Base-by-base conservation (phyloP, 73 alveolate genomes). In the Durusdinium trenchii region DNA sequence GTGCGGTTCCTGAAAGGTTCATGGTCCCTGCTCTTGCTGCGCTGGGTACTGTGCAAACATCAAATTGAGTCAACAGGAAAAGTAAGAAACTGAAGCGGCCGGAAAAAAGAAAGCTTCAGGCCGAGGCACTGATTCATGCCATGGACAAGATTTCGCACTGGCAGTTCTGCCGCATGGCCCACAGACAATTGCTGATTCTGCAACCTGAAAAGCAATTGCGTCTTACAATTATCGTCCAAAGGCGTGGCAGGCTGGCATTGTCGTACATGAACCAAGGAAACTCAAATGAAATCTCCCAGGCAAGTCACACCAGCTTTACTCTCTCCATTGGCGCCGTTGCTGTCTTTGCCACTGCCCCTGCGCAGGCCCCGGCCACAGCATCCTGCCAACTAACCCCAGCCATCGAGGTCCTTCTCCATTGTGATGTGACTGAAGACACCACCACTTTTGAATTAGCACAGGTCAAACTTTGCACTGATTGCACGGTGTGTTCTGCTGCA, bases 321-420 rank as follows among this genome's bases (percentile, higher is more conserved):
- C 98, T 38, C 61, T 91, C 98, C 87, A 91, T 76, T 26, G 98
- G 98, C 16, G 98, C 98, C 35, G 98, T 91, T 52, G 89, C 87
- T 35, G 90, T 91, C 78, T 91, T 91, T 43, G 98, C 87, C 87
- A 71, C 98, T 0, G 98, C 98, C 28, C 98, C 98, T 26, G 98
- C 98, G 35, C 76, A 76, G 61, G 98, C 87, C 28, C 98, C 98
- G 38, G 60, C 48, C 60, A 91, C 98, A 38, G 83, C 83, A 62
- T 87, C 95, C 60, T 86, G 95, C 95, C 95, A 86, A 40, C 76
- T 51, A 16, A 18, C 54, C 9, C 94, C 78, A 43, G 43, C 90
- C 94, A 84, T 84, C 78, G 54, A 73, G 43, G 28, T 36, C 47
- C n/a, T n/a, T n/a, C 43, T 12, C 60, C 67, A 48, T 78, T 57